Conservation (phyloP, 1,284 basidiomycete species). For the Cystobasidium sp. region DNA sequence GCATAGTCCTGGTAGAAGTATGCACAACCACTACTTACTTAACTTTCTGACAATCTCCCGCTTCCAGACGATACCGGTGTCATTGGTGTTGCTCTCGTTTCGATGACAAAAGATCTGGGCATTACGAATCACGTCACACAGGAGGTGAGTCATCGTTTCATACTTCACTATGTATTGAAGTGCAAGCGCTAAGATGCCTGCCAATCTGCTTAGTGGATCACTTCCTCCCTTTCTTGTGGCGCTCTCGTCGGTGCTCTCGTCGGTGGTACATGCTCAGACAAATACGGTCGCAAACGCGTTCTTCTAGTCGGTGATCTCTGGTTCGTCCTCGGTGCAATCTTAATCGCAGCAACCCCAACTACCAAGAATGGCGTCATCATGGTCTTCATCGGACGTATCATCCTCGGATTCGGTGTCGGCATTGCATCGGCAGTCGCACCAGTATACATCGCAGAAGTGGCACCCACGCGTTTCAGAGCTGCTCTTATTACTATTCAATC, state of each 20-base stretch:
- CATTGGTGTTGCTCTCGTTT: conserved; percentile 46
- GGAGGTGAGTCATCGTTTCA: conserved; percentile 36
- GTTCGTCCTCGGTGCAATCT: conserved; percentile 72
- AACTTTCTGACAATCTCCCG: neutral
- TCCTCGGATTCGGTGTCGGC: conserved; percentile 66
- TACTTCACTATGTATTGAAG: neutral
- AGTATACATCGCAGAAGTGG: conserved; percentile 80
- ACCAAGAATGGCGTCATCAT: conserved; percentile 66
- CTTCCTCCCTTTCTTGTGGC: conserved; percentile 55
- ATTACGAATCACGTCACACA: conserved; percentile 25
- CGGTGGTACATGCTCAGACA: conserved; percentile 73
- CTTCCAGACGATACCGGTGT: conserved; percentile 53
- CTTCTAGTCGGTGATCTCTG: conserved; percentile 62
- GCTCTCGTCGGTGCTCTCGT: conserved; percentile 75
- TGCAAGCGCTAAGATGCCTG: neutral
- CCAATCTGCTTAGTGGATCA: conserved; percentile 46
- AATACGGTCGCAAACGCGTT: conserved; percentile 66
- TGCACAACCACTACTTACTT: too few relatives aligned
- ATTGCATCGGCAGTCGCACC: conserved; percentile 70
- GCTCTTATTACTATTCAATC: conserved; percentile 66
- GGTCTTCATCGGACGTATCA: conserved; percentile 76
- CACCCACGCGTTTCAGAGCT: conserved; percentile 72
- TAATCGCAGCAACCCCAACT: conserved; percentile 64
- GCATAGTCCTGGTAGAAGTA: neutral
- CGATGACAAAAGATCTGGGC: conserved; percentile 45